Evolutionary conservation across 805 yeast genomes (phyloP).

Genomic region (Saturnispora zaruensis): DNA sequence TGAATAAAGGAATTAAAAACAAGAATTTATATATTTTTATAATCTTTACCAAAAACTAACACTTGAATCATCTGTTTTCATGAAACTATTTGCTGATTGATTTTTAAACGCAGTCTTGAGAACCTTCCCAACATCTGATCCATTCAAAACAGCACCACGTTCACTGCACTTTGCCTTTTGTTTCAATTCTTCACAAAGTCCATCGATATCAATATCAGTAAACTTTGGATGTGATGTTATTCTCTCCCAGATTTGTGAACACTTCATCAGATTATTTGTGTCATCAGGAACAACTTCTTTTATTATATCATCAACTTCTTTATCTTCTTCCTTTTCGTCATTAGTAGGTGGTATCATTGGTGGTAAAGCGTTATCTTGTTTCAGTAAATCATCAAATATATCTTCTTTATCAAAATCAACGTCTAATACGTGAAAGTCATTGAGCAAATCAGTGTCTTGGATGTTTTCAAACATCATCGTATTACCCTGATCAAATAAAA

Average conservation of each 20-base stretch:
- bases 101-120: slow-evolving; percentile 18
- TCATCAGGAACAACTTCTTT: slow-evolving; percentile 55
- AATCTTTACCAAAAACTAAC: not conserved
- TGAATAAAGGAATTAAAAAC: not conserved
- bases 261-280: slow-evolving; percentile 51
- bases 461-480: slow-evolving; percentile 8
- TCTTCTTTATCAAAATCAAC: slow-evolving; percentile 11
- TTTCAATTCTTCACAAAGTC: slow-evolving; percentile 82
- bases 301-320: not conserved
- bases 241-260: slow-evolving; percentile 95
- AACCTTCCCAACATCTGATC: slow-evolving; percentile 62
- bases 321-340: not conserved
- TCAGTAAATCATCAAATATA: slow-evolving; percentile 10
- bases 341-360: not conserved
- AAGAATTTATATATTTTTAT: not conserved
- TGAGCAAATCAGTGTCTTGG: slow-evolving; percentile 8
- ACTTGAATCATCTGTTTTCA: not conserved
- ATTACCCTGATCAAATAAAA: slow-evolving; percentile 9
- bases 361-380: not conserved
- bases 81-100: not conserved
- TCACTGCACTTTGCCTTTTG: slow-evolving; percentile 93
- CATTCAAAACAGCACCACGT: slow-evolving; percentile 79
- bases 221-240: slow-evolving; percentile 90
- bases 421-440: slow-evolving; percentile 5
- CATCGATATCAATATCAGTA: slow-evolving; percentile 89